Percentiles rank a stretch among this genome's conserved stretches.
Conservation (phyloP, 768 basidiomycete species). For the Termitomyces sp. region DNA sequence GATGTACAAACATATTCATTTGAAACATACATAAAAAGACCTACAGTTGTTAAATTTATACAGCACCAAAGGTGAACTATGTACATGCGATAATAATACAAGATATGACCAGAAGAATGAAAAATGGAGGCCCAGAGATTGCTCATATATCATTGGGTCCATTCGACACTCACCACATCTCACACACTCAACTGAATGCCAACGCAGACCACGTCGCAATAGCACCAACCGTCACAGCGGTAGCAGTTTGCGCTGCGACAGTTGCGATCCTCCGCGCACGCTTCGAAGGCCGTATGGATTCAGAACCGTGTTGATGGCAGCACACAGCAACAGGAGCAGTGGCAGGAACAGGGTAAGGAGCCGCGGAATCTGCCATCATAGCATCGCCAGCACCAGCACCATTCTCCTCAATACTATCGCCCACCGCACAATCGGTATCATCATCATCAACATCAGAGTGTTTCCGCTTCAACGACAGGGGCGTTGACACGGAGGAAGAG, state of each 20-base stretch:
- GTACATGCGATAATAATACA: not conserved
- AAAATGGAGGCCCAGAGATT: too few relatives aligned
- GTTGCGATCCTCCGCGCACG: constrained; percentile 42
- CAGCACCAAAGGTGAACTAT: not conserved
- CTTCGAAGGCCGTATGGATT: constrained; percentile 28
- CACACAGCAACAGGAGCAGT: not conserved
- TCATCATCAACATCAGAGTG: constrained; percentile 30
- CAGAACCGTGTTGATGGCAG: not conserved
- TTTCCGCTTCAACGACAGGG: constrained; percentile 57
- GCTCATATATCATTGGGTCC: not conserved
- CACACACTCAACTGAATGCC: constrained; percentile 49
- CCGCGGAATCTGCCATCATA: constrained; percentile 6
- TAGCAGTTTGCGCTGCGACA: constrained; percentile 53
- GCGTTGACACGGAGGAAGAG: constrained; percentile 19
- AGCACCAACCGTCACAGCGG: constrained; percentile 63
- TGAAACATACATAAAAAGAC: not conserved
- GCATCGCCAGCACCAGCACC: constrained; percentile 19
- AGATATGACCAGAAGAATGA: not conserved
- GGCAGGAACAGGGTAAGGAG: constrained; percentile 2
- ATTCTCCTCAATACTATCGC: not conserved
- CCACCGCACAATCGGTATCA: constrained; percentile 22
- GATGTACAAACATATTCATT: not conserved
- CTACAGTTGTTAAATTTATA: not conserved
- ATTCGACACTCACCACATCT: not conserved
- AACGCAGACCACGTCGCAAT: constrained; percentile 72